These are phyloP conservation scores for Otatea glauca DNA, from an alignment of 176 grass and related monocot species.

Conservation along the genomic window DNA sequence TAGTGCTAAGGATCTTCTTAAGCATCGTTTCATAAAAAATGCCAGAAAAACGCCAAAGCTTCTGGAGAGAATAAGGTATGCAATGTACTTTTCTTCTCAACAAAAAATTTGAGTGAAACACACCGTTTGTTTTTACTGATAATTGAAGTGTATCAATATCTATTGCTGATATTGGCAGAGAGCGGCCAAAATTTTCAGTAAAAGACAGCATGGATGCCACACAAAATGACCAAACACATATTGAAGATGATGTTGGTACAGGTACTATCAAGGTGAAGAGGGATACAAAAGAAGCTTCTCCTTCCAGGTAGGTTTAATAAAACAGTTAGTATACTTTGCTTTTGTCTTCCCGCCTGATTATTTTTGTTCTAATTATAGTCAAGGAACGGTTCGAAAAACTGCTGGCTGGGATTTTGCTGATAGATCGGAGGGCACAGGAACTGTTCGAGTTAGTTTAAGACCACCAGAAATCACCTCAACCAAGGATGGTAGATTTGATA, in stretches of 20 bases:
- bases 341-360: constrained; percentile 37
- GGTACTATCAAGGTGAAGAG: constrained; percentile 71
- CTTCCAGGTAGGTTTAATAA: constrained; percentile 55
- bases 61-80: constrained; percentile 97
- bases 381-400: constrained; percentile 58
- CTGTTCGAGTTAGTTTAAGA: constrained; percentile 61
- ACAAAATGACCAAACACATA: constrained; percentile 49
- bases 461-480: constrained; percentile 53
- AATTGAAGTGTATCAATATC: constrained; percentile 31
- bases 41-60: constrained; percentile 88
- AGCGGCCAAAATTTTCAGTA: constrained; percentile 71
- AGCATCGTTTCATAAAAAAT: constrained; percentile 95
- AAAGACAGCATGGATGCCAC: constrained; percentile 60
- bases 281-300: constrained; percentile 55
- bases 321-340: constrained; percentile 9
- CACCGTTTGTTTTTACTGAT: constrained; percentile 15
- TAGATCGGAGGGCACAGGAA: constrained; percentile 72
- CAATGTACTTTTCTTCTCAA: constrained; percentile 12
- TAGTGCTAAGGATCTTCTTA: constrained; percentile 98
- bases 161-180: constrained; percentile 62
- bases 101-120: constrained; percentile 17
- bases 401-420: constrained; percentile 58
- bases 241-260: constrained; percentile 62
- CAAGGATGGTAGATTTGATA: constrained; percentile 68
- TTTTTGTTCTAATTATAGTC: constrained; percentile 51